Evolutionary conservation across 192 early-diverging fungal genomes (phyloP).

Genomic region (Funneliformis mosseae): DNA sequence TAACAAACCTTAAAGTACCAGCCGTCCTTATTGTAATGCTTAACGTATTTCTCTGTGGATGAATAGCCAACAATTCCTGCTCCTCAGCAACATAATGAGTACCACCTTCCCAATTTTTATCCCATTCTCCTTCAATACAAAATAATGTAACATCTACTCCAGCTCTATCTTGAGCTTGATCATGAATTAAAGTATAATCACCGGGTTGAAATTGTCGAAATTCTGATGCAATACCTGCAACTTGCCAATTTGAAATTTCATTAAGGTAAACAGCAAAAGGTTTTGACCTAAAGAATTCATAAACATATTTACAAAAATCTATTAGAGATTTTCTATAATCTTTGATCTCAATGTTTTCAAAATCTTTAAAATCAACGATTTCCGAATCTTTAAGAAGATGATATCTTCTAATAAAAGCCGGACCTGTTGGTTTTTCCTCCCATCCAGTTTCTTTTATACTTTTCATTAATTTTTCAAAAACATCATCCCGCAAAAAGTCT

Average conservation of each 20-base stretch:
- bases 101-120: slow-evolving; percentile 56
- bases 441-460: slow-evolving; percentile 39
- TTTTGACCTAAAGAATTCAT: slow-evolving; percentile 41
- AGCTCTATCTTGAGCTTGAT: slow-evolving; percentile 53
- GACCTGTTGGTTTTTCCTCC: slow-evolving; percentile 42
- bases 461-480: slow-evolving; percentile 38
- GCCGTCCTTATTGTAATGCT: slow-evolving; percentile 57
- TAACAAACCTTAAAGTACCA: slow-evolving; percentile 60
- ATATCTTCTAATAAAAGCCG: slow-evolving; percentile 55
- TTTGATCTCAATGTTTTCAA: neutral
- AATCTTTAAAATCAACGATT: neutral
- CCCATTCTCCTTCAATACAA: slow-evolving; percentile 42
- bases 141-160: slow-evolving; percentile 58
- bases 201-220: slow-evolving; percentile 55
- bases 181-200: slow-evolving; percentile 64
- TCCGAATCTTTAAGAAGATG: slow-evolving; percentile 37
- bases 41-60: slow-evolving; percentile 56
- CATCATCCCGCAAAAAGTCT: slow-evolving; percentile 41
- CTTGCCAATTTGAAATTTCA: slow-evolving; percentile 35
- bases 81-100: slow-evolving; percentile 56
- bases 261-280: slow-evolving; percentile 39
- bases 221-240: slow-evolving; percentile 34
- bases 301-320: slow-evolving; percentile 21
- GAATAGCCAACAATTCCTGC: slow-evolving; percentile 51
- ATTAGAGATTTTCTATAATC: slow-evolving; percentile 22